These are phyloP conservation scores for Durio zibethinus DNA, from an alignment of 345 rosid genomes.

Conservation along the genomic window DNA sequence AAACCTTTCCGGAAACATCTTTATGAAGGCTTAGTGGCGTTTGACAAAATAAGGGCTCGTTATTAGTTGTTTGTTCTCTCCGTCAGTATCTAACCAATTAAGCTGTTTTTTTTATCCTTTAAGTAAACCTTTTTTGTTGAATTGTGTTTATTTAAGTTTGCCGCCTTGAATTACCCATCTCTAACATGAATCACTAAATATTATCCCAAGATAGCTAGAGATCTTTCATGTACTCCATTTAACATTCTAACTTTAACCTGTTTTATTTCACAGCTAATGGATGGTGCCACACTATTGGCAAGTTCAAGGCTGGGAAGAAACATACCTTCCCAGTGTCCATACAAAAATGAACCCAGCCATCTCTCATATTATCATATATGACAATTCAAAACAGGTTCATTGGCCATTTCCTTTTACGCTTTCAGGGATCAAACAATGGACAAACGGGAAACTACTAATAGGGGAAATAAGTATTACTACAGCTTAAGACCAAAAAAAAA, in stretches of 20 bases:
- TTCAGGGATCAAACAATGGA: not conserved
- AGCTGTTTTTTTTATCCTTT: not conserved
- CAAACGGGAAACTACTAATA: not conserved
- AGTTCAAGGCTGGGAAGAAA: not conserved
- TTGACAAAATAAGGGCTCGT: not conserved
- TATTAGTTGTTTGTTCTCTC: slow-evolving; percentile 1
- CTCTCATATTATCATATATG: not conserved
- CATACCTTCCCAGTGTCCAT: not conserved
- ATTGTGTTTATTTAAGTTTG: not conserved
- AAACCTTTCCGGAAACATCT: slow-evolving; percentile 10
- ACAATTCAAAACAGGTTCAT: not conserved
- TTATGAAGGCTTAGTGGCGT: not conserved
- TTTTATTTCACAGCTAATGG: not conserved
- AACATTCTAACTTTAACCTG: not conserved
- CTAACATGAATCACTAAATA: not conserved
- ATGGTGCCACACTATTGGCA: not conserved
- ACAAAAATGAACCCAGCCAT: not conserved
- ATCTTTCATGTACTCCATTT: not conserved
- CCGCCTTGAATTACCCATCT: not conserved
- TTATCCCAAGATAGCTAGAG: not conserved
- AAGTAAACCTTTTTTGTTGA: not conserved
- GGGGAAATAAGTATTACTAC: not conserved
- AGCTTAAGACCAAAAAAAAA: too few relatives aligned
- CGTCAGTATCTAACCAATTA: not conserved
- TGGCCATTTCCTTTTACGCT: not conserved